Evolutionary conservation across 2,329 filamentous ascomycete species (phyloP), one percentile per base, ranked within the genome.

Genomic region (Scytalidium sp.): DNA sequence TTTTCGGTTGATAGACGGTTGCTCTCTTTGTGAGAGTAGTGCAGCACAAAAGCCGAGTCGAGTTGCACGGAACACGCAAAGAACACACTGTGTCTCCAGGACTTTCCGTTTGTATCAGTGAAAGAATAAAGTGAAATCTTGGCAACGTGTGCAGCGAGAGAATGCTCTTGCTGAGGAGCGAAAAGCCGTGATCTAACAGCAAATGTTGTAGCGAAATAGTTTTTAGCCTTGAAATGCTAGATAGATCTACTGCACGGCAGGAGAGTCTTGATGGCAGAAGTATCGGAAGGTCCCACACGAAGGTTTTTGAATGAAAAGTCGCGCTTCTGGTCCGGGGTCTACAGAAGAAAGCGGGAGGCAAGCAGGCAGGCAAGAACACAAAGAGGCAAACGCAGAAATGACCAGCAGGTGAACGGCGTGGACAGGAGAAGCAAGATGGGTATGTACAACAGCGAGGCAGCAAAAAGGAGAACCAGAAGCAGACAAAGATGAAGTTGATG

Each of bases 41-140:
- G 17, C 32, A 36, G 32, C 32, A 9, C 32, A 36, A 36, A n/a
- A 15, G 32, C 32, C 17, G 41, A 25, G 32, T 20, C 20, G 19
- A 17, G 46, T 44, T 41, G 41, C 40, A 19, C 39, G 29, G 36
- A 17, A 41, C 25, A 52, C 40, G 43, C 27, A 47, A 52, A 52
- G 44, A 19, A 29, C 48, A 36, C 40, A 45, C 9, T 53, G 45
- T 46, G 47, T 52, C 43, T 25, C 50, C 41, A 41, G 45, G 23
- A 32, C 46, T 43, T 43, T 46, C 40, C 20, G 25, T 3, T 19
- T 39, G 27, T 44, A 17, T 22, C 19, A 25, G 22, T 23, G n/a
- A 44, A 25, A 22, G n/a, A n/a, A n/a, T n/a, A n/a, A n/a, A n/a
- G n/a, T n/a, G n/a, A n/a, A n/a, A n/a, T n/a, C n/a, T n/a, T n/a